Base-by-base conservation (phyloP, 495 filamentous ascomycete species). In the Parathielavia appendiculata region DNA sequence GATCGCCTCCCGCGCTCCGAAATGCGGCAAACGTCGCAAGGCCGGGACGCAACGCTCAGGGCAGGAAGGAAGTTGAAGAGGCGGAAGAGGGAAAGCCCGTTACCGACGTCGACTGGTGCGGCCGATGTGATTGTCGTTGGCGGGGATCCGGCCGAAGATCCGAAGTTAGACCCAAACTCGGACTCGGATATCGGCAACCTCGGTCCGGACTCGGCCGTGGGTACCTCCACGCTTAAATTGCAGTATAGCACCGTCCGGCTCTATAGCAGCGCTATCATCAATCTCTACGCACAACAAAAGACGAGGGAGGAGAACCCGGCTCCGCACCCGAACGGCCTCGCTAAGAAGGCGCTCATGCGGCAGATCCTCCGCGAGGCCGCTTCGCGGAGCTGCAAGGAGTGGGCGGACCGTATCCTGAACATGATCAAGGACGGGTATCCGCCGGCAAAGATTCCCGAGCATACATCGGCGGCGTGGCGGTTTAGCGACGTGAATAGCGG, bases 1-100 rank as follows among this genome's bases (percentile, higher is more conserved):
- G 46, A 49, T 49, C 22, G 44, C 44, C 44, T 46, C 44, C 22
- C 22, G 44, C 22, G 46, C 46, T 49, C 46, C 46, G 11, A 49
- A 49, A 16, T 14, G 46, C 46, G 46, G 46, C 26, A 49, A 49
- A n/a, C 46, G 46, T 1, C 46, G 46, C 26, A 49, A 49, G 46
- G 46, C 46, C 46, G 46, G 34, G 26, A 49, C 46, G 26, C 26
- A 49, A 34, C 12, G 46, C 11, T 32, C 13, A 30, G 34, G 26
- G 22, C 23, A 9, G 46, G 34, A 30, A n/a, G 46, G 46, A 30
- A 34, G 46, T 23, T n/a, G 14, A 49, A 49, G 46, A 49, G 13
- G 26, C 46, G 26, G 46, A 49, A 49, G 46, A 34, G 11, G 19
- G 44, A 46, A 12, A 46, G 44, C 44, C 16, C 19, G 19, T 30